Base-by-base conservation (phyloP, 2,329 filamentous ascomycete genomes). In the Peltaster fructicola region DNA sequence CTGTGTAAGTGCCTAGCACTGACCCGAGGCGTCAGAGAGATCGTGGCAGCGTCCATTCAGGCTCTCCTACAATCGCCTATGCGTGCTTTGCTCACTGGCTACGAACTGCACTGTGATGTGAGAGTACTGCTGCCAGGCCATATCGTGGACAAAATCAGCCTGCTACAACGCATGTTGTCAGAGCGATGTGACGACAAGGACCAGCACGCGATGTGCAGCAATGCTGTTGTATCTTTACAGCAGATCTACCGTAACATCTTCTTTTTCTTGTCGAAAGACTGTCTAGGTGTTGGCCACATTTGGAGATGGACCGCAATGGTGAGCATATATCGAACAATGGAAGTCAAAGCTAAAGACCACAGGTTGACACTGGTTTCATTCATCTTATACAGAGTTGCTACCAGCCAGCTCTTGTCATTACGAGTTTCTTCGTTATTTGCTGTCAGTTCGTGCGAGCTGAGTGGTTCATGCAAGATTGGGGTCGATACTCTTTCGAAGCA, bases 391-490 rank as follows among this genome's bases (percentile, higher is more conserved):
- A 33, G 13, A 26, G 29, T 6, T 26, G 27, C 8, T 20, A 37
- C 14, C 34, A 30, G 5, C 29, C 33, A 4, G 33, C 39, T 8
- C 29, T 44, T 3, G 29, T 44, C 9, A 33, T 42, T 6, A 25
- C 41, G 2, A 38, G 36, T 3, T 32, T 42, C 25, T 44, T 35
- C 22, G 33, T 35, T 1, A 30, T 36, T 2, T 33, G 36, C 3
- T 31, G 34, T 7, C 13, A 30, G 9, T 24, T 29, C 20, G 12
- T 36, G 6, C 18, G 23, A n/a, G 22, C 26, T 7, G 32, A 22
- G 6, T 41, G 40, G 40, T 40, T 31, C 17, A 30, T 28, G 7
- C 22, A 20, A 5, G 27, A 34, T 11, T 41, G 39, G 39, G 33
- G 37, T 14, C 24, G 22, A 5, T 34, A 34, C 16, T 33, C 32